Conservation (phyloP, 2,329 filamentous ascomycete species). For the Diplodia mutila region DNA sequence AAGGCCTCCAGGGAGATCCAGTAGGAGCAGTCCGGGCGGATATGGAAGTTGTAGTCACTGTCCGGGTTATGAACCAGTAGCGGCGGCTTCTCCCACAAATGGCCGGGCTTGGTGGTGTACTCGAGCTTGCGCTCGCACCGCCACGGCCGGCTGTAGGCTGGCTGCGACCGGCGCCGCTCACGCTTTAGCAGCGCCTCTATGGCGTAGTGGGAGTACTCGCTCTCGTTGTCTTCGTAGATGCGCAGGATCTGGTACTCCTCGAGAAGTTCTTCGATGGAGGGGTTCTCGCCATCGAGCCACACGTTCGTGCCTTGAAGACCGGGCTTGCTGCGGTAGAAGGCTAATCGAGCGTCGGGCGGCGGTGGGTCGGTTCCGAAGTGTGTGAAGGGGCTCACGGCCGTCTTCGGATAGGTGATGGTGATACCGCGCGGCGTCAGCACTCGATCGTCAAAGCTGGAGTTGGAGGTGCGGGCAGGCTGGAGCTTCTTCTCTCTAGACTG, state of each 20-base stretch:
- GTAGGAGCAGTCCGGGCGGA: conserved; percentile 6
- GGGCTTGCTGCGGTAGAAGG: too few relatives aligned
- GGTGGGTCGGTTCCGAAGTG: too few relatives aligned
- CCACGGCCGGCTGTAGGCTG: background rate
- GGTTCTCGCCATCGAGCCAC: too few relatives aligned
- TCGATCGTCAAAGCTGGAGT: too few relatives aligned
- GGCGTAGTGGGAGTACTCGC: conserved; percentile 5
- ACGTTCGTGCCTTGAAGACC: too few relatives aligned
- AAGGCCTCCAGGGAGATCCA: conserved; percentile 5
- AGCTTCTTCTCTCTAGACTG: too few relatives aligned
- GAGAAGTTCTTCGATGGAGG: too few relatives aligned
- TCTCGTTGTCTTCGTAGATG: background rate
- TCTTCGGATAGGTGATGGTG: too few relatives aligned
- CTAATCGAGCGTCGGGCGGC: too few relatives aligned
- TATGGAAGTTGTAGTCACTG: background rate
- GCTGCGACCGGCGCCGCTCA: background rate
- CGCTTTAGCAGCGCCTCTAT: background rate
- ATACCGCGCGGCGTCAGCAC: too few relatives aligned
- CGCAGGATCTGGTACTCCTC: background rate
- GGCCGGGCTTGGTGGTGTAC: background rate
- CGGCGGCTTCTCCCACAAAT: background rate
- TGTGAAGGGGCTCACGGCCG: too few relatives aligned
- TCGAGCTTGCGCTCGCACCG: background rate
- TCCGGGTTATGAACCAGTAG: background rate
- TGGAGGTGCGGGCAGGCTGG: too few relatives aligned